A percentile compares a stretch with the other conserved stretches of the same genome.
Evolutionary conservation across 441 rosid species (phyloP).

Genomic region (Aleurites moluccanus): DNA sequence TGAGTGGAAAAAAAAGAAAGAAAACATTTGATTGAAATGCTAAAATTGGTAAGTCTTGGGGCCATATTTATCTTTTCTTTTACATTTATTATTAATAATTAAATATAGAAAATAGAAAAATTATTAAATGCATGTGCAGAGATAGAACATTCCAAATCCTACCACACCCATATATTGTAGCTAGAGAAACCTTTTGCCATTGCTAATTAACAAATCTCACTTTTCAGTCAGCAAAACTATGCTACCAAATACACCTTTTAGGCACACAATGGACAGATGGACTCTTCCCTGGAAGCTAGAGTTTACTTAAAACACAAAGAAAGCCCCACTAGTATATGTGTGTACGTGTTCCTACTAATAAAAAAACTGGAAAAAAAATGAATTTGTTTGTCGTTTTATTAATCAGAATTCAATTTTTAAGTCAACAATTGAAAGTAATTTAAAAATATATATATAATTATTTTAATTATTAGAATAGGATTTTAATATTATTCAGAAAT

Average conservation of each 20-base stretch:
- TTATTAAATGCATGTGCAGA: background rate
- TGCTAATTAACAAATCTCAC: background rate
- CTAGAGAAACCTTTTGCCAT: background rate
- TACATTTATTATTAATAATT: background rate
- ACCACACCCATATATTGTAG: background rate
- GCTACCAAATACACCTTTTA: constrained; percentile 33
- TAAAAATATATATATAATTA: too few relatives aligned
- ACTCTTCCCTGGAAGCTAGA: constrained; percentile 19
- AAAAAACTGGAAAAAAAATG: too few relatives aligned
- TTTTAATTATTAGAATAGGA: too few relatives aligned
- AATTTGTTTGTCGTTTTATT: too few relatives aligned
- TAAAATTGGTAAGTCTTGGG: background rate
- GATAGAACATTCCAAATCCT: background rate
- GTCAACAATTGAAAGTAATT: too few relatives aligned
- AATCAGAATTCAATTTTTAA: background rate
- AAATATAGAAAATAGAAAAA: too few relatives aligned
- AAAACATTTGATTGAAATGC: too few relatives aligned
- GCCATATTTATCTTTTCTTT: background rate
- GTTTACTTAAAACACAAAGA: constrained; percentile 29
- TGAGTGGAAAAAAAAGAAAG: too few relatives aligned
- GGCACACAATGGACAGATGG: constrained; percentile 39
- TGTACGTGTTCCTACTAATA: too few relatives aligned
- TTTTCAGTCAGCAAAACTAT: constrained; percentile 12
- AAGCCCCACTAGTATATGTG: constrained; percentile 4
- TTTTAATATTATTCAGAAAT: too few relatives aligned